Conservation (phyloP, 1,284 basidiomycete species). For the Naganishia liquefaciens region DNA sequence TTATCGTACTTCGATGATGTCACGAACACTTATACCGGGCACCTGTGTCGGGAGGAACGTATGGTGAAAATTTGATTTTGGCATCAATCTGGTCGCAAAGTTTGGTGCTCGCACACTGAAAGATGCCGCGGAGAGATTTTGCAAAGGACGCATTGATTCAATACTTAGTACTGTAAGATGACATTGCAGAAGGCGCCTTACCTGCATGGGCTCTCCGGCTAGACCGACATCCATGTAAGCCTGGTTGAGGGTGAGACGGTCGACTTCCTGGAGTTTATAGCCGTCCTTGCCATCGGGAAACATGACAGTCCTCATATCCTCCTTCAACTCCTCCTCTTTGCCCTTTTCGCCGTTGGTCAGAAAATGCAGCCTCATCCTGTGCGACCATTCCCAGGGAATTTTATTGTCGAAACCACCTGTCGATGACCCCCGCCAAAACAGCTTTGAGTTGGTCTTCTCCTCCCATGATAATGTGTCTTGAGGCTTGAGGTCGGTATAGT, state of each 20-base stretch:
- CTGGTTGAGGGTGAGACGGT: conserved; percentile 43
- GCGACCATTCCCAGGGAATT: conserved; percentile 52
- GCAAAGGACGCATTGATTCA: too few species aligned
- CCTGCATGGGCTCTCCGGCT: conserved; percentile 48
- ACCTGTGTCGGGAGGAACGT: conserved; percentile 58
- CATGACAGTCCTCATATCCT: conserved; percentile 47
- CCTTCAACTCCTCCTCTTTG: conserved; percentile 44
- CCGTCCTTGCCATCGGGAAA: conserved; percentile 49
- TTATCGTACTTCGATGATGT: not conserved
- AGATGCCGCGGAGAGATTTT: conserved; percentile 3
- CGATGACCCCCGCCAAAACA: conserved; percentile 55
- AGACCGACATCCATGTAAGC: conserved; percentile 54
- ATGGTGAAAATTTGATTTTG: conserved; percentile 55
- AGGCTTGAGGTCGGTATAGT: conserved; percentile 43
- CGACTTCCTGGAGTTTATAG: conserved; percentile 41
- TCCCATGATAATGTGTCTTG: conserved; percentile 41
- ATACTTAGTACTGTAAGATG: not conserved
- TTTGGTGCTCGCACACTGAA: conserved; percentile 39
- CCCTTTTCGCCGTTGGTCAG: conserved; percentile 52
- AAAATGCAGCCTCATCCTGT: conserved; percentile 53
- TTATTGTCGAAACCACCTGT: conserved; percentile 52
- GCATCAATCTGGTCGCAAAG: conserved; percentile 45
- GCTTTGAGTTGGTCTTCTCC: conserved; percentile 48
- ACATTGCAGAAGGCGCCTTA: conserved; percentile 28
- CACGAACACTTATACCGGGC: conserved; percentile 55